These are phyloP conservation scores for Mucor mucedo DNA, from an alignment of 371 early-diverging fungal species.

Conservation along the genomic window DNA sequence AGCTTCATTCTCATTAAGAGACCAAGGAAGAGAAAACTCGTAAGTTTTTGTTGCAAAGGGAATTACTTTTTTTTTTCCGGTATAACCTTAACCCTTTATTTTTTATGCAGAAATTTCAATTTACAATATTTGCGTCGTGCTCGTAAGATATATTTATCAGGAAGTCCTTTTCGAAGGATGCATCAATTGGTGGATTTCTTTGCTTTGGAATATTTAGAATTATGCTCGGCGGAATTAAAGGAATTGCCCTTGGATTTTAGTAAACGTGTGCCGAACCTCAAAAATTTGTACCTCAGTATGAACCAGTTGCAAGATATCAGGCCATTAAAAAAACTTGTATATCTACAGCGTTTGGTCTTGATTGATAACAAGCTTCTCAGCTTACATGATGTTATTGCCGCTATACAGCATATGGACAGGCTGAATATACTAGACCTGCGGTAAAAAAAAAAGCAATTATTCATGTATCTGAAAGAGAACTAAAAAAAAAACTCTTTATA, in stretches of 20 bases:
- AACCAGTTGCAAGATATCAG: constrained; percentile 56
- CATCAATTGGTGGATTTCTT: constrained; percentile 49
- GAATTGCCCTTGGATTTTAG: constrained; percentile 53
- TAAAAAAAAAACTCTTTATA: neutral
- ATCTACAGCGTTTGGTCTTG: constrained; percentile 52
- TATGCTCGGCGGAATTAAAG: constrained; percentile 53
- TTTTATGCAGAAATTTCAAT: constrained; percentile 44
- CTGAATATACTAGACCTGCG: constrained; percentile 55
- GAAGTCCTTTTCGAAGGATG: constrained; percentile 46
- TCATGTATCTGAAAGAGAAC: neutral
- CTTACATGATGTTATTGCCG: constrained; percentile 36
- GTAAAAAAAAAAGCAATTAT: constrained; percentile 24
- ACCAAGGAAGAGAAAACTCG: constrained; percentile 56
- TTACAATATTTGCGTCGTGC: constrained; percentile 51
- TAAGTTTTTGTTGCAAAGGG: constrained; percentile 16
- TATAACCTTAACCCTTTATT: no score
- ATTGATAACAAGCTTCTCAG: constrained; percentile 57
- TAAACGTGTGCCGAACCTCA: constrained; percentile 55
- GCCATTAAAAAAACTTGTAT: constrained; percentile 48
- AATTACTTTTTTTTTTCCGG: neutral
- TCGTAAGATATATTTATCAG: constrained; percentile 61
- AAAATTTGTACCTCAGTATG: constrained; percentile 52
- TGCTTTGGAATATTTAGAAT: constrained; percentile 59
- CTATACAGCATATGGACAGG: constrained; percentile 43
- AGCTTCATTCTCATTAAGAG: constrained; percentile 58